A percentile compares a stretch with the other conserved stretches of the same genome.
These are phyloP conservation scores for Cnidoscolus chayamansa DNA, from an alignment of 441 rosid genomes.

Conservation along the genomic window DNA sequence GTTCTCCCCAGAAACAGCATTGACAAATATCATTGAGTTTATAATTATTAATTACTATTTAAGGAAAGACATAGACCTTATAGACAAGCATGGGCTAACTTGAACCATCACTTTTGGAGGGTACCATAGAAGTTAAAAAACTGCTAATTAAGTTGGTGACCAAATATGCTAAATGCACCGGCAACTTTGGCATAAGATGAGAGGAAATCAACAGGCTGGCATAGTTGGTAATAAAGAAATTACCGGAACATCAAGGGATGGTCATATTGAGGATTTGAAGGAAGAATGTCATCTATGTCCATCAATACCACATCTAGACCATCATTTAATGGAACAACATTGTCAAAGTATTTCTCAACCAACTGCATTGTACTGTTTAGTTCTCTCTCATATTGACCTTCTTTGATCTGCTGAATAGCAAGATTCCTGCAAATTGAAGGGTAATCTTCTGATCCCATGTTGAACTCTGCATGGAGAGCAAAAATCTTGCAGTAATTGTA, in stretches of 20 bases:
- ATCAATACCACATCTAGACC: constrained; percentile 52
- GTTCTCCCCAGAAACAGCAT: not conserved
- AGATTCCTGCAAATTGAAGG: constrained; percentile 53
- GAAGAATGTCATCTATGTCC: constrained; percentile 54
- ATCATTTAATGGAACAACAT: constrained; percentile 35
- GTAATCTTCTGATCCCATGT: constrained; percentile 39
- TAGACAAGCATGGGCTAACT: not conserved
- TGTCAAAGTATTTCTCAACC: constrained; percentile 44
- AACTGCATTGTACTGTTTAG: constrained; percentile 41
- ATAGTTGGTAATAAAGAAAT: constrained; percentile 8
- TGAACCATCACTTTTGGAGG: not conserved
- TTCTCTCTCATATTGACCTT: constrained; percentile 53
- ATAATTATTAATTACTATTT: not conserved
- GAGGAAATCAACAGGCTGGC: not conserved
- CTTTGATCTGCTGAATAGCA: constrained; percentile 38
- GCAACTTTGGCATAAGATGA: not conserved
- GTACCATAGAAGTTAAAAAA: not conserved
- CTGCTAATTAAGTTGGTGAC: not conserved
- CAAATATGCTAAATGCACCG: not conserved
- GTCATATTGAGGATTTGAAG: constrained; percentile 23
- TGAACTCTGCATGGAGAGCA: constrained; percentile 58
- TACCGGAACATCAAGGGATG: constrained; percentile 31
- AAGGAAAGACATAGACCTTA: not conserved
- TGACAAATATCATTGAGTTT: not conserved
- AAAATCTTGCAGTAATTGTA: constrained; percentile 51